phyloP scores from a whole-genome alignment of 306 rosid species.

The Fragaria ananassa region DNA sequence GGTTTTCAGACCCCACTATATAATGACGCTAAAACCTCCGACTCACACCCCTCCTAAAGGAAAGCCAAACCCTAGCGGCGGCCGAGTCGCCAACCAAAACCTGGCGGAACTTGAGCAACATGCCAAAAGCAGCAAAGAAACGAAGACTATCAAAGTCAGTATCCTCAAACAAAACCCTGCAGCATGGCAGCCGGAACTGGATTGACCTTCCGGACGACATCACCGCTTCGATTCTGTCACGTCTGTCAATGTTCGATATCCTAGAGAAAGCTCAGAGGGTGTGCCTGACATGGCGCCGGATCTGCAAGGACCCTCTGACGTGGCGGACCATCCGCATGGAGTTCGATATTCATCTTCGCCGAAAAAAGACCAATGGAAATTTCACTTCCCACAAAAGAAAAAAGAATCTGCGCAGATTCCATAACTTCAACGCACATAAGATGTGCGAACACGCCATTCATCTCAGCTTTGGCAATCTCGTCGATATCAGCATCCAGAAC shows the following conservation, averaged over 20 bases:
- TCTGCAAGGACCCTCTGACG: conserved; percentile 42
- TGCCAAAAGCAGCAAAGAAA: too few relatives aligned
- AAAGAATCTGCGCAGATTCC: not conserved
- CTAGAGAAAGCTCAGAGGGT: conserved; percentile 32
- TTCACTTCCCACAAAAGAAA: not conserved
- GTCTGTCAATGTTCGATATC: conserved; percentile 37
- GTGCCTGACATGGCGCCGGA: conserved; percentile 46
- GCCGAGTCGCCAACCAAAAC: too few relatives aligned
- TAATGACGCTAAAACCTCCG: too few relatives aligned
- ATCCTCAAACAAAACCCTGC: too few relatives aligned
- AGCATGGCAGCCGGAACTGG: conserved; percentile 27
- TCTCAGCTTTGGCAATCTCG: conserved; percentile 30
- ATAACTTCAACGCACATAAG: not conserved
- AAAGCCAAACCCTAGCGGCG: too few relatives aligned
- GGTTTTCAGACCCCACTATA: too few relatives aligned
- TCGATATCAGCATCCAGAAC: conserved; percentile 36
- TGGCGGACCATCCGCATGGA: conserved; percentile 45
- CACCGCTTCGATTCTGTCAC: conserved; percentile 33
- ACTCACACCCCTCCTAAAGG: too few relatives aligned
- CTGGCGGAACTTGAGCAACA: too few relatives aligned
- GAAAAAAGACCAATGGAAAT: not conserved
- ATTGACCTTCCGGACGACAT: conserved; percentile 46
- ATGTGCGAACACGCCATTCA: conserved; percentile 47
- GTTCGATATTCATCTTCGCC: not conserved
- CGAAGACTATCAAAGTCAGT: too few relatives aligned